Evolutionary conservation across 495 filamentous ascomycete species (phyloP), one percentile per base, ranked within the genome.

Genomic region (Trichoderma virens): DNA sequence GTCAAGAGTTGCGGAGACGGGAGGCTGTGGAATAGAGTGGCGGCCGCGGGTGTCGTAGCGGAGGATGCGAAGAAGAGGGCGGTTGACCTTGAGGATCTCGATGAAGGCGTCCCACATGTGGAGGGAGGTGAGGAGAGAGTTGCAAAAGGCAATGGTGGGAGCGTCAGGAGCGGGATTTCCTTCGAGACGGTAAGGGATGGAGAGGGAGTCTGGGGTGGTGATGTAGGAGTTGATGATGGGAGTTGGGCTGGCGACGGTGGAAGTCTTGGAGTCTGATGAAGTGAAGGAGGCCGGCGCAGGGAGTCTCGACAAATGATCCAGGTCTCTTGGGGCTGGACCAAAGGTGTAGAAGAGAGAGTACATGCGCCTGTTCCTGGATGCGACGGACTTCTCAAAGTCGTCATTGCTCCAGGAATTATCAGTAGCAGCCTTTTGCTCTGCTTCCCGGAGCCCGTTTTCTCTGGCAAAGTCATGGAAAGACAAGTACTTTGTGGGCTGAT

Each of bases 321-420:
- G 76, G 62, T 91, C 86, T n/a, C 89, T 78, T 8, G 88, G 86
- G 0, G 83, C 88, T 0, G 88, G 83, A 0, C 88, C 88, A 68
- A 94, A 92, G 43, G 87, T 87, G 75, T 91, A 92, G 69, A 90
- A 87, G 68, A 91, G 85, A 60, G 85, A 76, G 74, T 90, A 93
- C 0, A 78, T 74, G 13, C 89, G 76, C 47, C 84, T 78, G 18
- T 72, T 78, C 67, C 81, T 85, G 41, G 75, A 70, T n/a, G 78
- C 75, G 30, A 89, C 83, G 30, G 81, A 78, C n/a, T 85, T 80
- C 30, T 70, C 70, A 67, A 79, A 79, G 35, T 90, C 74, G 60
- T 78, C 74, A 9, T 30, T 56, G 28, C 77, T 73, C 80, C 85
- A 85, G 1, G 81, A 74, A 7, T 87, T 89, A 47, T 74, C 76